phyloP scores from a whole-genome alignment of 2,329 filamentous ascomycete species.

The Orbilia brochopaga region DNA sequence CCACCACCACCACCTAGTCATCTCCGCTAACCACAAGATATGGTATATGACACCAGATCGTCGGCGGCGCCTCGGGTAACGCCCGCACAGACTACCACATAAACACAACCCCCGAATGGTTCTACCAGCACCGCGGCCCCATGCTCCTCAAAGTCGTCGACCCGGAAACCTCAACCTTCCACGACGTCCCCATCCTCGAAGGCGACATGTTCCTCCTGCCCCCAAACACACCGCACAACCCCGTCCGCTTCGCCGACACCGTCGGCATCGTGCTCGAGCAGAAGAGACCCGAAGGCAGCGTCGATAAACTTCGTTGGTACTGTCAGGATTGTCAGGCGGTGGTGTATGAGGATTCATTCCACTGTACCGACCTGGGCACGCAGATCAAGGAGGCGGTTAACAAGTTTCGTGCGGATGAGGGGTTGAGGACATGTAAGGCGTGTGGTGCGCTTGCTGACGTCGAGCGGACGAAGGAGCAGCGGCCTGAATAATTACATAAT shows the following conservation, averaged over 20 bases:
- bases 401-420: conserved; percentile 73
- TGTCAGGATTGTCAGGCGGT: conserved; percentile 72
- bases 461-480: conserved; percentile 35
- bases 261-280: conserved; percentile 92
- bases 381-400: conserved; percentile 94
- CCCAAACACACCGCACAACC: conserved; percentile 94
- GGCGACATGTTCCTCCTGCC: conserved; percentile 93
- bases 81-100: conserved; percentile 98
- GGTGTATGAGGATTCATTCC: conserved; percentile 85
- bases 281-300: conserved; percentile 69
- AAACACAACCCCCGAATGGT: conserved; percentile 95
- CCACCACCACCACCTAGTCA: background rate
- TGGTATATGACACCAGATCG: conserved; percentile 65
- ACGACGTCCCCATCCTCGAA: conserved; percentile 86
- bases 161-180: conserved; percentile 65
- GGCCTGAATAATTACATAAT: conserved; percentile 17
- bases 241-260: conserved; percentile 88
- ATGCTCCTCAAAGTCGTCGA: conserved; percentile 96
- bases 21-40: conserved; percentile 7
- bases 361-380: conserved; percentile 86
- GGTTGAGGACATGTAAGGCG: conserved; percentile 73
- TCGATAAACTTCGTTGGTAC: conserved; percentile 91
- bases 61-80: conserved; percentile 80
- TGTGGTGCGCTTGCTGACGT: conserved; percentile 73
- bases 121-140: conserved; percentile 91